Evolutionary conservation across 2,329 filamentous ascomycete species (phyloP).

Genomic region (Fusarium solani-melongenae): DNA sequence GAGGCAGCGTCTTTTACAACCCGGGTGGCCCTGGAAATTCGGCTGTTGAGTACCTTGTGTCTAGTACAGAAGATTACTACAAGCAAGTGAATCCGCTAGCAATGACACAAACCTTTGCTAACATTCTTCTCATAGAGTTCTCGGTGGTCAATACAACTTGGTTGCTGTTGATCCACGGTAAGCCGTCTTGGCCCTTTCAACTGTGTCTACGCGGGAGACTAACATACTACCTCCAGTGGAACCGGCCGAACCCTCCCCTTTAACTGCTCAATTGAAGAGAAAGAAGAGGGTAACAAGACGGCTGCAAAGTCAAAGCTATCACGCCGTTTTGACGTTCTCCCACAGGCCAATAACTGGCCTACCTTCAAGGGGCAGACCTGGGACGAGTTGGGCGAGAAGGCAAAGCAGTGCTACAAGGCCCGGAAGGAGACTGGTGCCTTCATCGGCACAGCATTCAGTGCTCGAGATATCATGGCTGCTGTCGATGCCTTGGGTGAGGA

Average conservation of each 20-base stretch:
- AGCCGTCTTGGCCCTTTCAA: neutral
- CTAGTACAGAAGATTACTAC: neutral
- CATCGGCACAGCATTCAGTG: slow-evolving; percentile 49
- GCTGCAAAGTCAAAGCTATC: neutral
- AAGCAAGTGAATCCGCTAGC: neutral
- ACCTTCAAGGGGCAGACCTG: neutral
- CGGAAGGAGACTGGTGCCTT: slow-evolving; percentile 39
- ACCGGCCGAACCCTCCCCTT: slow-evolving; percentile 25
- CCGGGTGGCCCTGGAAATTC: slow-evolving; percentile 49
- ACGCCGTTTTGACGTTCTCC: neutral
- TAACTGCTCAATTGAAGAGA: neutral
- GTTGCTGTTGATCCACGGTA: slow-evolving; percentile 28
- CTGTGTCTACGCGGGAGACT: neutral
- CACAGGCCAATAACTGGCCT: slow-evolving; percentile 1
- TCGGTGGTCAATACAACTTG: slow-evolving; percentile 17
- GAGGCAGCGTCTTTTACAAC: slow-evolving; percentile 53
- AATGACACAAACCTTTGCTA: neutral
- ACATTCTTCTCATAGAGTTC: neutral
- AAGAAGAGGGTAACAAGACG: neutral
- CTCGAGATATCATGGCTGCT: slow-evolving; percentile 52
- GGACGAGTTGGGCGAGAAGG: neutral
- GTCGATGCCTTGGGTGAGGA: slow-evolving; percentile 52
- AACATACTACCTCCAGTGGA: neutral
- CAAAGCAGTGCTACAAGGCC: slow-evolving; percentile 35
- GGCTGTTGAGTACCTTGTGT: slow-evolving; percentile 8